Evolutionary conservation across 1,284 basidiomycete species (phyloP), one percentile per base, ranked within the genome.

Genomic region (Fomitopsis betulina): DNA sequence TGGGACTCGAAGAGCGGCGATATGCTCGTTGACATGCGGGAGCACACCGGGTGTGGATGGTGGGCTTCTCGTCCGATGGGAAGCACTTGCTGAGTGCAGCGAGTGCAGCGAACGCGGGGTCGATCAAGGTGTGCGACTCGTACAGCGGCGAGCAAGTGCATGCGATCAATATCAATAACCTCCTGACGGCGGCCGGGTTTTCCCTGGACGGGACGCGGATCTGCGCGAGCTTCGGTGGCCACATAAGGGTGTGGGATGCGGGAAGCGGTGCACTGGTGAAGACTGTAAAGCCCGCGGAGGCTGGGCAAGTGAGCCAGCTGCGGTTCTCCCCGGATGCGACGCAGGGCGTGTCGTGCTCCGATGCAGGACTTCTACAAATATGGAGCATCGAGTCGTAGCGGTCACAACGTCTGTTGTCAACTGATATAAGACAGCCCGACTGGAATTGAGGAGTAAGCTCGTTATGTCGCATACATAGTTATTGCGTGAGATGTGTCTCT

Each of bases 31-130:
- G 35, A 37, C 35, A 56, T 62, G 30, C 32, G 56, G 42, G 59
- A 62, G 54, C 58, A 62, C 57, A 32, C 56, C 10, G 61, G 56
- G 12, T 62, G n/a, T 56, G 56, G 56, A 5, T 25, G 7, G 59
- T 49, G 15, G 45, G 30, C 9, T 62, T 62, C 58, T 62, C 58
- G 3, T 53, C 37, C 10, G 60, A 62, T 35, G 55, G 58, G n/a
- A 25, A 51, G 39, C 12, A 32, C 19, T 45, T 55, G 21, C 52
- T 60, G 30, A 55, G 43, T 21, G 56, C 53, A 15, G 50, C 52
- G n/a, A 45, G 45, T 32, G 58, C n/a, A n/a, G n/a, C n/a, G n/a
- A n/a, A 58, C 55, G 39, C n/a, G n/a, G n/a, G 51, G 10, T 37
- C 25, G 13, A 42, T 55, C 19, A 56, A 40, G 45, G 40, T 57